These are phyloP conservation scores for Fusarium sacchari DNA, from an alignment of 2,329 filamentous ascomycete species.

Conservation along the genomic window DNA sequence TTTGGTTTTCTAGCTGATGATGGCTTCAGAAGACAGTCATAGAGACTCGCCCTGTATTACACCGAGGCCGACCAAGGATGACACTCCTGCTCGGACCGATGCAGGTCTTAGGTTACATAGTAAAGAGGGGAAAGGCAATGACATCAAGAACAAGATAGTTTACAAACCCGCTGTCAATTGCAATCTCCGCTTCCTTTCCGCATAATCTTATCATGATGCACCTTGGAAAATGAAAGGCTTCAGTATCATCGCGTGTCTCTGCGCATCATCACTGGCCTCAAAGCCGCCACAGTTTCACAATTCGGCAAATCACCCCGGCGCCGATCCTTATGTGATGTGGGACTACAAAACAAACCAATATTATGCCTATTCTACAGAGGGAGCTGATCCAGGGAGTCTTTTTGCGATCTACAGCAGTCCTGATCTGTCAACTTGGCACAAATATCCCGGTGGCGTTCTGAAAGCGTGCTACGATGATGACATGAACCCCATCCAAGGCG, in stretches of 20 bases:
- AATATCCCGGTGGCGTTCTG: conserved; percentile 46
- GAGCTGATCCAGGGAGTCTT: conserved; percentile 45
- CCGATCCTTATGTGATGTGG: conserved; percentile 48
- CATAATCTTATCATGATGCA: background rate
- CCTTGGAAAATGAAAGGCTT: background rate
- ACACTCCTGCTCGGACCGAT: conserved; percentile 22
- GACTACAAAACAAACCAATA: conserved; percentile 46
- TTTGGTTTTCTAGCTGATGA: background rate
- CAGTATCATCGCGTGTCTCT: background rate
- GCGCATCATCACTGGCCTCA: conserved; percentile 4
- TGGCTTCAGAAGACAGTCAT: background rate
- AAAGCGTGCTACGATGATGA: conserved; percentile 46
- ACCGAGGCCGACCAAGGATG: conserved; percentile 19
- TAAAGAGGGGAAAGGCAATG: conserved; percentile 26
- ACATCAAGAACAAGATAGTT: background rate
- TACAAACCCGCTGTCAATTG: background rate
- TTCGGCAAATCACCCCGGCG: conserved; percentile 46
- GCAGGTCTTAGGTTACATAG: background rate
- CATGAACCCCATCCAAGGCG: conserved; percentile 44
- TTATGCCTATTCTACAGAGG: conserved; percentile 51
- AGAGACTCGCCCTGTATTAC: background rate
- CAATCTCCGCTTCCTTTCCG: background rate
- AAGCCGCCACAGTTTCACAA: conserved; percentile 48
- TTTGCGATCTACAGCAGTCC: conserved; percentile 51
- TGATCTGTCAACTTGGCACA: conserved; percentile 50